Evolutionary conservation across 257 asterid genomes (phyloP).

Genomic region (Lantana camara): DNA sequence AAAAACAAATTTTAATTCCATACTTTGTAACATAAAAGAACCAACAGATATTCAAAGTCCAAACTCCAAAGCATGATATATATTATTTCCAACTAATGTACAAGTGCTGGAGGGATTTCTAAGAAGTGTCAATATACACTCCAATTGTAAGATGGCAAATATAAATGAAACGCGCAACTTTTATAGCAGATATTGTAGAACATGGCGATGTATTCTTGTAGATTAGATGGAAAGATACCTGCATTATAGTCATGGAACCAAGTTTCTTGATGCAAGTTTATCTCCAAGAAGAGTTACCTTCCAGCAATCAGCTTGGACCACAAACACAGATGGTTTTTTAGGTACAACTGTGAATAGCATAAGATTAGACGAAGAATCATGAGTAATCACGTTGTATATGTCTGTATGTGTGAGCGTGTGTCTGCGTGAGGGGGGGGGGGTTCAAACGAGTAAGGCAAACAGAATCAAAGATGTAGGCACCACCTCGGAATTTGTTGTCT

Average conservation of each 20-base stretch:
- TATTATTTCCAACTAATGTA: no score
- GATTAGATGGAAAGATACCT: slow-evolving; percentile 5
- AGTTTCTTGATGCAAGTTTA: slow-evolving; percentile 56
- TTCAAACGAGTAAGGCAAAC: slow-evolving; percentile 8
- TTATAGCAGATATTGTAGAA: background rate
- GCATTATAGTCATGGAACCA: slow-evolving; percentile 45
- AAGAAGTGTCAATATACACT: background rate
- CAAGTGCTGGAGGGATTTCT: background rate
- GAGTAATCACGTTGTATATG: no score
- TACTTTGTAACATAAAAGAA: no score
- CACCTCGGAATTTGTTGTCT: slow-evolving; percentile 85
- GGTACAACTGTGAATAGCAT: slow-evolving; percentile 68
- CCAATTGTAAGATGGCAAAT: background rate
- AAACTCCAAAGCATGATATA: no score
- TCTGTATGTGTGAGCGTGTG: no score
- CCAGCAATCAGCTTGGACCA: slow-evolving; percentile 87
- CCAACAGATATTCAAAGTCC: no score
- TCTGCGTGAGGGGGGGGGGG: no score
- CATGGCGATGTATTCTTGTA: background rate
- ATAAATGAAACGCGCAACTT: background rate
- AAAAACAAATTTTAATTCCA: no score
- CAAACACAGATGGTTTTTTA: slow-evolving; percentile 68
- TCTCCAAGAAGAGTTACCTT: slow-evolving; percentile 80
- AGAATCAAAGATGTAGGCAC: slow-evolving; percentile 16
- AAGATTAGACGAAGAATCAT: background rate